phyloP scores from a whole-genome alignment of 140 eudicot species.

The Cichorium intybus region DNA sequence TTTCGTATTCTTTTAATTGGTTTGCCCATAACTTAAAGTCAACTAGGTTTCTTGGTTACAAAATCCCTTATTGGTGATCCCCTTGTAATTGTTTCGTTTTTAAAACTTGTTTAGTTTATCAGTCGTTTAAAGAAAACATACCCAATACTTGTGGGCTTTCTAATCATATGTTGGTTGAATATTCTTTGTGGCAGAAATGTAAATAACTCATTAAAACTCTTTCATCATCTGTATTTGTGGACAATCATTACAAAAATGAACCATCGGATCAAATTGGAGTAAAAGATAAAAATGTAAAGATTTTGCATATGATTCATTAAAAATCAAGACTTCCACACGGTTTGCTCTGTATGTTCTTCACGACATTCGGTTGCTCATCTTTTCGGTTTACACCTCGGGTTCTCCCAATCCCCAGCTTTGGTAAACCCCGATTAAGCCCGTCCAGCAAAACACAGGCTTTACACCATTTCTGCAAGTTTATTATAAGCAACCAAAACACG shows the following conservation, averaged over 20 bases:
- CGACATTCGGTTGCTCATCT: slow-evolving; percentile 30
- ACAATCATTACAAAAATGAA: not conserved
- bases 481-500: not conserved
- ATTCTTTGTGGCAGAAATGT: not conserved
- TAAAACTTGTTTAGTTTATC: too few relatives aligned
- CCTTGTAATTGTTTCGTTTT: too few relatives aligned
- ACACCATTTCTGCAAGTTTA: slow-evolving; percentile 84
- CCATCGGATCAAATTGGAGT: not conserved
- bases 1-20: too few relatives aligned
- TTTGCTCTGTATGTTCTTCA: slow-evolving; percentile 60
- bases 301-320: slow-evolving; percentile 17
- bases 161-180: too few relatives aligned
- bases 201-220: not conserved
- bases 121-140: too few relatives aligned
- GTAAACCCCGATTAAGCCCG: slow-evolving; percentile 90
- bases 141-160: too few relatives aligned
- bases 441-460: slow-evolving; percentile 94
- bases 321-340: slow-evolving; percentile 84
- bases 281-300: not conserved
- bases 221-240: not conserved
- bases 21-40: too few relatives aligned
- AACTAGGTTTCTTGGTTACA: too few relatives aligned
- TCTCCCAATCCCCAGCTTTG: slow-evolving; percentile 90
- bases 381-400: slow-evolving; percentile 53
- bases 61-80: too few relatives aligned